These are phyloP conservation scores for Acanthamoeba lugdunensis DNA, from an alignment of 208 protist genomes.

Conservation along the genomic window DNA sequence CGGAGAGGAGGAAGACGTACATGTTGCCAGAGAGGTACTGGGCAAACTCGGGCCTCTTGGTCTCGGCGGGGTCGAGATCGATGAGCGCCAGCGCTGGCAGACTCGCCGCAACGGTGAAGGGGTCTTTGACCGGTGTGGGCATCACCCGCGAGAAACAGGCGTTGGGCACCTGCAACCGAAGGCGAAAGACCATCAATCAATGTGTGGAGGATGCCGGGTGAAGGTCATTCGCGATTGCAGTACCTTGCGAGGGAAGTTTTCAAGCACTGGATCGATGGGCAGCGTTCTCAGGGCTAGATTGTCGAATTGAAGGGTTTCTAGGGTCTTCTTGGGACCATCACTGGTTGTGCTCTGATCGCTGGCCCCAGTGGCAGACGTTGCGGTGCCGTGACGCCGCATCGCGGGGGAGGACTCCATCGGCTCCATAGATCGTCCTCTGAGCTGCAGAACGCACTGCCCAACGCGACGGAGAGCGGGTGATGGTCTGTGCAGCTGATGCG, in stretches of 20 bases:
- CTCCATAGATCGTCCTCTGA: background rate
- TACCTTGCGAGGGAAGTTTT: conserved; percentile 63
- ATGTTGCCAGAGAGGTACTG: conserved; percentile 73
- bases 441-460: background rate
- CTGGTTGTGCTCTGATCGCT: background rate
- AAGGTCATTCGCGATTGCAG: background rate
- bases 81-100: conserved; percentile 74
- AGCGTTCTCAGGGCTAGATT: conserved; percentile 74
- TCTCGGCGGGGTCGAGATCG: conserved; percentile 72
- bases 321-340: background rate
- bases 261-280: conserved; percentile 76
- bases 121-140: conserved; percentile 74
- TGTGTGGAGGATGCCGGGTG: background rate
- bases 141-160: conserved; percentile 77
- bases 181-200: background rate
- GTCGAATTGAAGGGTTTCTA: conserved; percentile 77
- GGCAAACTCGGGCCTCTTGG: conserved; percentile 66
- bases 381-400: background rate
- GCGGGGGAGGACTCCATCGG: background rate
- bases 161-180: conserved; percentile 43
- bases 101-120: conserved; percentile 60
- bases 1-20: background rate
- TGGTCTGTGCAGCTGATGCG: background rate
- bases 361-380: background rate
- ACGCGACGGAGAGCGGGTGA: background rate